Percentiles rank a stretch among this genome's conserved stretches.
These are phyloP conservation scores for Mycena haematopus DNA, from an alignment of 768 basidiomycete species.

Conservation along the genomic window DNA sequence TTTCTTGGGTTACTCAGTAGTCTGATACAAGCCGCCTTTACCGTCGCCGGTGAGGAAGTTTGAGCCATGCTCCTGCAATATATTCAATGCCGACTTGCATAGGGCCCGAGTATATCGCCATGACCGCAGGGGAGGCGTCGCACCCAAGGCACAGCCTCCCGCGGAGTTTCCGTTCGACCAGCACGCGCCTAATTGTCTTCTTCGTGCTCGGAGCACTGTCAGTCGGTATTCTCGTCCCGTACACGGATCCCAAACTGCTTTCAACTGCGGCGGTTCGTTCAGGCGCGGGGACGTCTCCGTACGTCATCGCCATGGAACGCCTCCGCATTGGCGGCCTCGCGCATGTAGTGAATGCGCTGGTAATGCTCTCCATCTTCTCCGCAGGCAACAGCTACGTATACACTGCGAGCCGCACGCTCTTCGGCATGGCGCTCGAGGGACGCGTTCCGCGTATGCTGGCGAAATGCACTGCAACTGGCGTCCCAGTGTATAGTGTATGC, in stretches of 20 bases:
- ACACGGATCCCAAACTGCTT: slow-evolving; percentile 65
- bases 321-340: slow-evolving; percentile 69
- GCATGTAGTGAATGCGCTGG: slow-evolving; percentile 72
- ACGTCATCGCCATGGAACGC: slow-evolving; percentile 81
- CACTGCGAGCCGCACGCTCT: slow-evolving; percentile 57
- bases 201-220: slow-evolving; percentile 75
- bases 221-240: slow-evolving; percentile 80
- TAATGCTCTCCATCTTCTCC: slow-evolving; percentile 75
- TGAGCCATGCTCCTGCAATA: not conserved
- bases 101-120: slow-evolving; percentile 54
- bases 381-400: slow-evolving; percentile 76
- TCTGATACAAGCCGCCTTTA: slow-evolving; percentile 65
- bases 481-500: slow-evolving; percentile 61
- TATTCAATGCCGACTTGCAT: not conserved
- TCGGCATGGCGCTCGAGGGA: slow-evolving; percentile 64
- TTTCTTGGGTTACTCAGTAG: slow-evolving; percentile 71
- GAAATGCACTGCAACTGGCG: slow-evolving; percentile 60
- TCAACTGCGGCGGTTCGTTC: slow-evolving; percentile 61
- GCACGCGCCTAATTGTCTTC: slow-evolving; percentile 79
- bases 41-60: slow-evolving; percentile 49
- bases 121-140: slow-evolving; percentile 75
- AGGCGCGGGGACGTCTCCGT: slow-evolving; percentile 72
- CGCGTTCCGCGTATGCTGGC: slow-evolving; percentile 61
- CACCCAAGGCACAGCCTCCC: slow-evolving; percentile 75
- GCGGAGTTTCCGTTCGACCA: slow-evolving; percentile 71